Percentiles rank a stretch among this genome's conserved stretches.
phyloP scores from a whole-genome alignment of 2,329 filamentous ascomycete genomes.

The Amauroascus niger region DNA sequence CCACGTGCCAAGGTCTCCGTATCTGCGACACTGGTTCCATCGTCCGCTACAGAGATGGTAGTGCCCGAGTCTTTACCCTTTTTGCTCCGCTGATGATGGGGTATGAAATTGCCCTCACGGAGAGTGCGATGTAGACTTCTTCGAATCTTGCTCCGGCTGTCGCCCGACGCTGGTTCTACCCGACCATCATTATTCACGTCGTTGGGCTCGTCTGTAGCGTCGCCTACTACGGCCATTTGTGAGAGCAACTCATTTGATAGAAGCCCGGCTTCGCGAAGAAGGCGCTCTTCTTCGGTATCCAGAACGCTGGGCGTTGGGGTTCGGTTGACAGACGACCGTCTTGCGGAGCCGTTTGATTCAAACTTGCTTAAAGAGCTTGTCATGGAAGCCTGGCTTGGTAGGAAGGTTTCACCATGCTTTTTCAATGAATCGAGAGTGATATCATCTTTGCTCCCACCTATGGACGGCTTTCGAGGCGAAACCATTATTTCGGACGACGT shows the following conservation, averaged over 20 bases:
- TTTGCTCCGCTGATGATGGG: slow-evolving; percentile 59
- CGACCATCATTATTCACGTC: slow-evolving; percentile 34
- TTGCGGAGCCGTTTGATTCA: slow-evolving; percentile 29
- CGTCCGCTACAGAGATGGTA: slow-evolving; percentile 46
- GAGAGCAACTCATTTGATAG: slow-evolving; percentile 34
- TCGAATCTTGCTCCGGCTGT: slow-evolving; percentile 58
- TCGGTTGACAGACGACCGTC: slow-evolving; percentile 29
- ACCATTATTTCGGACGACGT: slow-evolving; percentile 26
- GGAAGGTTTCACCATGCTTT: slow-evolving; percentile 19
- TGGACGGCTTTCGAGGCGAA: slow-evolving; percentile 24
- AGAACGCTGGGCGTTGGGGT: slow-evolving; percentile 33
- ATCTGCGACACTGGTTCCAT: slow-evolving; percentile 30
- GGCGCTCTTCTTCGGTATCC: slow-evolving; percentile 58
- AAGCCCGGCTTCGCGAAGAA: slow-evolving; percentile 59
- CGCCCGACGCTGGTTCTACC: slow-evolving; percentile 36
- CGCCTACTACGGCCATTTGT: slow-evolving; percentile 25
- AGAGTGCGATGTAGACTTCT: slow-evolving; percentile 84
- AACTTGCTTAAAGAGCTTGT: slow-evolving; percentile 31
- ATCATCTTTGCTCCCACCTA: slow-evolving; percentile 23
- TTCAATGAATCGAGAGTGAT: slow-evolving; percentile 22
- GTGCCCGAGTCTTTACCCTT: slow-evolving; percentile 65
- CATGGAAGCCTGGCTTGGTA: slow-evolving; percentile 33
- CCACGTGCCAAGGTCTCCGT: slow-evolving; percentile 52
- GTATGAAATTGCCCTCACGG: slow-evolving; percentile 62
- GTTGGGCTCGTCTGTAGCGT: slow-evolving; percentile 13